Base-by-base conservation (phyloP, 176 grass and related monocot genomes). In the Thalia dealbata region DNA sequence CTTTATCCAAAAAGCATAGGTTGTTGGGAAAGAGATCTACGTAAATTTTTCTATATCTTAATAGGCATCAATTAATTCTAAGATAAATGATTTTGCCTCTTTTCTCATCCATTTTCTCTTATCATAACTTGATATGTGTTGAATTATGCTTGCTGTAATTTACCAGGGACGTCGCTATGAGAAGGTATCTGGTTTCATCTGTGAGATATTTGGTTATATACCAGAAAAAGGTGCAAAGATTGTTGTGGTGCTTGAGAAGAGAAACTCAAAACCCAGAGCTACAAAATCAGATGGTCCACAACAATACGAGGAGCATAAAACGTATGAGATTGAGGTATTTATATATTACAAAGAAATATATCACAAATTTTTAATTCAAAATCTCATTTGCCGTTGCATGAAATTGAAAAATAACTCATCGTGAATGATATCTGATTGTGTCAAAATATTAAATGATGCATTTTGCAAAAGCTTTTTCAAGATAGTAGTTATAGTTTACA, bases 181-280 rank as follows among this genome's bases (percentile, higher is more conserved):
- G 80, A 96, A 82, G 0, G 92, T 96, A 35, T 96, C 89, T 67
- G 92, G 92, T 81, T 96, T 96, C 87, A 90, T 96, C 68, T 96
- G 92, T 62, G 92, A 85, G 80, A 83, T 80, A 21, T 96, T 96
- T 86, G 92, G 92, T 65, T 96, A 96, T 79, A 92, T 96, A 80
- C 89, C 92, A 67, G 83, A 90, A 83, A 82, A 87, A 84, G 89
- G 92, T 79, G 87, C 41, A 0, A 96, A 87, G 78, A 90, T 92
- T 63, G 67, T 87, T 35, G 87, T 96, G 64, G 81, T 90, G 79
- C 83, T 96, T 48, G 89, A 96, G 60, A 96, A 87, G 78, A 80
- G 81, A 66, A 87, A 78, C 42, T 75, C 52, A 61, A 82, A 90
- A 51, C 88, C 86, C 51, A 72, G 18, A 28, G 23, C 51, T 29